A percentile compares a stretch with the other conserved stretches of the same genome.
Conservation (phyloP, 2,329 filamentous ascomycete species). For the Pseudohalonectria lignicola region DNA sequence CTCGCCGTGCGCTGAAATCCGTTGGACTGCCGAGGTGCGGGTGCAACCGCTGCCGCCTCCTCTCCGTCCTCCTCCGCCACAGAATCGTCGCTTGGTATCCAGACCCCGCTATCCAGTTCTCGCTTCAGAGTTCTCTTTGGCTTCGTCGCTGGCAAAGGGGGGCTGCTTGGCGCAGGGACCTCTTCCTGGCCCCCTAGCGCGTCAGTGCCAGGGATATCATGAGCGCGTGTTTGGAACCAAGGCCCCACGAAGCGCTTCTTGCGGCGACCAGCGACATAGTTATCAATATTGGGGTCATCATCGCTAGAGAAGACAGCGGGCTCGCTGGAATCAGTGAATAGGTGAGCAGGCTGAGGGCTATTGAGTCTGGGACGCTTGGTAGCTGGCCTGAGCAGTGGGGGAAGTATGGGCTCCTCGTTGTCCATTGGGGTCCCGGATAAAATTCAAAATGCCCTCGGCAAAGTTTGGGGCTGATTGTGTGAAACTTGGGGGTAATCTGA, state of each 20-base stretch:
- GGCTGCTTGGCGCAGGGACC: no score
- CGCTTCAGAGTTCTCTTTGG: conserved; percentile 44
- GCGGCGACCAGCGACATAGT: conserved; percentile 44
- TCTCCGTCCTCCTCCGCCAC: conserved; percentile 23
- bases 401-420: neutral
- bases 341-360: conserved; percentile 5
- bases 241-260: conserved; percentile 53
- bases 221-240: no score
- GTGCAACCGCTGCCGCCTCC: no score
- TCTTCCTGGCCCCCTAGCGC: no score
- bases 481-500: no score
- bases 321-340: conserved; percentile 54
- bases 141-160: no score
- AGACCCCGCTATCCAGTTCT: conserved; percentile 56
- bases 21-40: no score
- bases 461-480: no score
- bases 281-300: conserved; percentile 56
- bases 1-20: conserved; percentile 14
- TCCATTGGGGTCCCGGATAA: no score
- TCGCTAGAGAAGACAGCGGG: conserved; percentile 63
- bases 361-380: neutral
- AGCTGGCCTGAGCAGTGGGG: neutral
- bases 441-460: no score
- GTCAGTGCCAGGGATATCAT: no score
- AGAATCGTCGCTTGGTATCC: conserved; percentile 50